phyloP scores from a whole-genome alignment of 306 rosid genomes.

The Malus orientalis region DNA sequence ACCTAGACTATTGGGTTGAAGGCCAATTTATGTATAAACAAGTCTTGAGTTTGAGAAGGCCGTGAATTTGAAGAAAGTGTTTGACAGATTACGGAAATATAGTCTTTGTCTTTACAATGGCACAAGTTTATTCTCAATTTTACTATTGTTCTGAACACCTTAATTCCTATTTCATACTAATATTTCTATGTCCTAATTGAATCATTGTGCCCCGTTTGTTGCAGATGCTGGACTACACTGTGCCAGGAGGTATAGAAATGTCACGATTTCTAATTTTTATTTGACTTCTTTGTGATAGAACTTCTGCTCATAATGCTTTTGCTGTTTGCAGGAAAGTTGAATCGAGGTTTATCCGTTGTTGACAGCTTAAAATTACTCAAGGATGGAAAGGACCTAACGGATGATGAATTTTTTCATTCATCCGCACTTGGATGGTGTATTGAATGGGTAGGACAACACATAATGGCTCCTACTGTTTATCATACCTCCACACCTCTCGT shows the following conservation, averaged over 20 bases:
- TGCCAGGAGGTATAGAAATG: slow-evolving; percentile 33
- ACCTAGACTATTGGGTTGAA: not conserved
- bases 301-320: not conserved
- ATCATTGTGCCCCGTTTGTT: not conserved
- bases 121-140: not conserved
- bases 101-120: no score
- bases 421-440: slow-evolving; percentile 53
- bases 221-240: slow-evolving; percentile 54
- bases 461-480: not conserved
- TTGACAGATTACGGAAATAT: no score
- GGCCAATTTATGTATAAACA: not conserved
- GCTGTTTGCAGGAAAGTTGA: slow-evolving; percentile 33
- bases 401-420: slow-evolving; percentile 35
- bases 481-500: not conserved
- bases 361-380: slow-evolving; percentile 34
- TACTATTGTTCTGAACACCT: not conserved
- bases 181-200: not conserved
- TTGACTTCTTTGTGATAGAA: not conserved
- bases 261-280: not conserved
- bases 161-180: not conserved
- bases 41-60: no score
- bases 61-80: no score
- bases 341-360: slow-evolving; percentile 43
- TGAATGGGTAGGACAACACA: slow-evolving; percentile 37
- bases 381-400: slow-evolving; percentile 26